Evolutionary conservation across 192 early-diverging fungal species (phyloP).

Genomic region (Coemansia sp.): DNA sequence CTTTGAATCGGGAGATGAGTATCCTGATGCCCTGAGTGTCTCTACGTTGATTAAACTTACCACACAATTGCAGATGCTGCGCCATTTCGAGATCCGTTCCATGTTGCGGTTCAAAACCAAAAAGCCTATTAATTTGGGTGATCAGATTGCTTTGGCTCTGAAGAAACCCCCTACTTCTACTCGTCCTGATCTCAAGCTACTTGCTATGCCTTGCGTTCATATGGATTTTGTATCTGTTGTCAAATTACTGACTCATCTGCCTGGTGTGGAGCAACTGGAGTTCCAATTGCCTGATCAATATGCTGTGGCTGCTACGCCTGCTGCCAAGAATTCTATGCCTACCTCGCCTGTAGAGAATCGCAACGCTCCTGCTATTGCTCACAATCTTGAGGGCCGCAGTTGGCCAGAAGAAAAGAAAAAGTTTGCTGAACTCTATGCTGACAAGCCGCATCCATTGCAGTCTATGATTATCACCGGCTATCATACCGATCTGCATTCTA

Average conservation of each 20-base stretch:
- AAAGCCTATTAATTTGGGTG: constrained; percentile 35
- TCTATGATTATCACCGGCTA: constrained; percentile 44
- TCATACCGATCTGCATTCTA: constrained; percentile 46
- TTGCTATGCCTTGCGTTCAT: constrained; percentile 37
- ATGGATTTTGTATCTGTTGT: constrained; percentile 50
- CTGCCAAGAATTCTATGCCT: background rate
- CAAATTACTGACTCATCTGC: constrained; percentile 34
- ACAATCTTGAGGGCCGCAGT: constrained; percentile 41
- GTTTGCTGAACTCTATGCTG: constrained; percentile 34
- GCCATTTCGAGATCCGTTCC: constrained; percentile 49
- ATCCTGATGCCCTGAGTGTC: constrained; percentile 33
- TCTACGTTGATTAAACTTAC: constrained; percentile 33
- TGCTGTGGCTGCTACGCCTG: constrained; percentile 15
- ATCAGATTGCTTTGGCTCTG: constrained; percentile 31
- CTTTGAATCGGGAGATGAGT: constrained; percentile 51
- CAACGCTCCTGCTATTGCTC: constrained; percentile 15
- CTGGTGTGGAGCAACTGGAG: constrained; percentile 50
- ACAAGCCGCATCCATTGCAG: constrained; percentile 44
- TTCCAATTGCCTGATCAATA: constrained; percentile 44
- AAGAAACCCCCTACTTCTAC: constrained; percentile 24
- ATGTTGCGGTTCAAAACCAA: constrained; percentile 41
- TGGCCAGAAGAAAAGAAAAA: constrained; percentile 43
- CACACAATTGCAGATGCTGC: constrained; percentile 40
- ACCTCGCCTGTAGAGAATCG: constrained; percentile 5
- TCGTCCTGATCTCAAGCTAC: constrained; percentile 43